Evolutionary conservation across 176 grass and related monocot species (phyloP), one percentile per base, ranked within the genome.

Genomic region (Pharus latifolius): DNA sequence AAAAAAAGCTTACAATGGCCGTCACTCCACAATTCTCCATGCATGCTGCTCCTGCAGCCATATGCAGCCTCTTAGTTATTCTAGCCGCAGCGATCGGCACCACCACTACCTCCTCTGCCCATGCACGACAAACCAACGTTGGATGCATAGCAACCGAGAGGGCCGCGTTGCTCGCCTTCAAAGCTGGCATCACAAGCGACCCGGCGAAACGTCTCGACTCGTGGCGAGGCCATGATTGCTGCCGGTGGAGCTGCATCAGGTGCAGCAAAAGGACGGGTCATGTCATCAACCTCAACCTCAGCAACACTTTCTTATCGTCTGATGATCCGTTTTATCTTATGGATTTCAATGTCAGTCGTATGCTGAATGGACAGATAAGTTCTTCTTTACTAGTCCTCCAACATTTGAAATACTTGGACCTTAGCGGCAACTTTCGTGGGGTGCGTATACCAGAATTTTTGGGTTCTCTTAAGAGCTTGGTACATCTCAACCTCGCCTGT

Each of bases 131-230:
- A 23, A 4, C 18, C 7, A 32, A 14, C 4, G 10, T 6, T 3
- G 43, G 38, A 26, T 78, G 75, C 63, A 29, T 78, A 4, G 5
- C 16, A 5, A 1, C 16, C 5, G 80, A 76, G 37, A 76, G 80
- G 47, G 56, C 11, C 0, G 80, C 63, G 4, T 72, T 76, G 30
- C 72, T 83, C 27, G 46, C 65, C 41, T 83, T 83, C 54, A 83
- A 48, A 47, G 72, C 56, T 0, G 57, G 15, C 26, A 16, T 71
- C 47, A 34, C 10, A 1, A 23, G 23, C 4, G 80, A 83, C 13
- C 45, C 47, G 2, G 8, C 0, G 1, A 11, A 76, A 3, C 26
- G 8, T 0, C 56, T 77, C 2, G 30, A 6, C 0, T 77, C 80
- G 0, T 71, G 80, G 80, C 25, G 7, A 27, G 65, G 56, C 22